Evolutionary conservation across 2,329 filamentous ascomycete genomes (phyloP).

Genomic region (Sporothrix luriei): DNA sequence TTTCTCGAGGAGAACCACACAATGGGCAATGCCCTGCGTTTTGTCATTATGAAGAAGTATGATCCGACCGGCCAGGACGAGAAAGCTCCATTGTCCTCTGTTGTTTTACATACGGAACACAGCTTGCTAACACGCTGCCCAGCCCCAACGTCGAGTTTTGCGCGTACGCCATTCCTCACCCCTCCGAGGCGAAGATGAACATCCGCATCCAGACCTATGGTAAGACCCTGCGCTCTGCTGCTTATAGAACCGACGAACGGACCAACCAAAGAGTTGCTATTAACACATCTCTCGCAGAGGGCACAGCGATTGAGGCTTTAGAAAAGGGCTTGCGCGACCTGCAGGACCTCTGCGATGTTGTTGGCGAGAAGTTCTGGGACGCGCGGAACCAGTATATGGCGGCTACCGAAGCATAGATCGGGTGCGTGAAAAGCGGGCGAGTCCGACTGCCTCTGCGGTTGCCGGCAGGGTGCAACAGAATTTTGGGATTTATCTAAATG

Average conservation of each 20-base stretch:
- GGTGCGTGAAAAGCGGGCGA: not conserved
- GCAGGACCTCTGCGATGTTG: slow-evolving; percentile 88
- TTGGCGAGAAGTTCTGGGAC: slow-evolving; percentile 82
- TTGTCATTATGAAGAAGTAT: slow-evolving; percentile 98
- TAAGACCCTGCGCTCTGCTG: slow-evolving; percentile 49
- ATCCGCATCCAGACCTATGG: slow-evolving; percentile 95
- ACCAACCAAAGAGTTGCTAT: too few relatives aligned
- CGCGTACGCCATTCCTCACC: slow-evolving; percentile 96
- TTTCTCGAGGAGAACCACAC: slow-evolving; percentile 95
- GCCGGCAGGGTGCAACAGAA: not conserved
- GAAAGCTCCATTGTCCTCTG: not conserved
- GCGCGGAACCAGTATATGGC: slow-evolving; percentile 62
- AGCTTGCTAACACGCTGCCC: slow-evolving; percentile 15
- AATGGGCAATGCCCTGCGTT: slow-evolving; percentile 88
- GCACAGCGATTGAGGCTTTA: slow-evolving; percentile 79
- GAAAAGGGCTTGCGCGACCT: slow-evolving; percentile 89
- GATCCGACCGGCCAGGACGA: slow-evolving; percentile 37
- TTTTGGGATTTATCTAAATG: slow-evolving; percentile 11
- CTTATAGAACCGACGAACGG: too few relatives aligned
- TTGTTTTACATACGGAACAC: slow-evolving; percentile 22
- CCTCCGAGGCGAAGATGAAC: slow-evolving; percentile 95
- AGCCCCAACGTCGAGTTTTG: slow-evolving; percentile 98
- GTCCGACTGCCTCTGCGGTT: not conserved
- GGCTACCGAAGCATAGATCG: slow-evolving; percentile 24
- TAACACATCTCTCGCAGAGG: slow-evolving; percentile 57